Evolutionary conservation across 169 alveolate genomes (phyloP).

Genomic region (Plasmodium reichenowi): DNA sequence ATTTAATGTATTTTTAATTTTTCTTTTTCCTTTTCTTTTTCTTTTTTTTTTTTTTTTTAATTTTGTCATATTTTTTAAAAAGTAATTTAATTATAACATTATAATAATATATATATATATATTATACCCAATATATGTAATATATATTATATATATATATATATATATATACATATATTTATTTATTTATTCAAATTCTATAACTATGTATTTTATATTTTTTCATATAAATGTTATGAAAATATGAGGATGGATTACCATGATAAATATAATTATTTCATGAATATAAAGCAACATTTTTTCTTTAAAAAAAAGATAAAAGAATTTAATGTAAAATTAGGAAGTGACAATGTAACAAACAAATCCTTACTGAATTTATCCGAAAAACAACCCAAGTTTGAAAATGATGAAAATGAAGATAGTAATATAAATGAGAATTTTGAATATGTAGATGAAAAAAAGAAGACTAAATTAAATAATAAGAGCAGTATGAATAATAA

Average conservation of each 20-base stretch:
- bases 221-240: constrained; percentile 6
- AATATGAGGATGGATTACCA: constrained; percentile 75
- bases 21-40: background rate
- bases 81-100: no score
- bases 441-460: no score
- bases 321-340: background rate
- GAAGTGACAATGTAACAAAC: background rate
- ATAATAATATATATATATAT: background rate
- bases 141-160: no score
- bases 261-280: constrained; percentile 42
- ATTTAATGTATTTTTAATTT: background rate
- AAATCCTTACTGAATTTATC: background rate
- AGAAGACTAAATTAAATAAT: no score
- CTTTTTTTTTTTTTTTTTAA: background rate
- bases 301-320: constrained; percentile 32
- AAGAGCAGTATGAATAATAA: no score
- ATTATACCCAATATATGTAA: background rate
- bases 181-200: background rate
- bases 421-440: background rate
- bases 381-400: constrained; percentile 14
- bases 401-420: constrained; percentile 11
- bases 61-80: constrained; percentile 8
- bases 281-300: constrained; percentile 47
- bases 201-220: background rate
- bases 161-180: no score